A percentile compares a stretch with the other conserved stretches of the same genome.
These are phyloP conservation scores for Rhinocladiella mackenziei DNA, from an alignment of 2,329 filamentous ascomycete species.

Conservation along the genomic window DNA sequence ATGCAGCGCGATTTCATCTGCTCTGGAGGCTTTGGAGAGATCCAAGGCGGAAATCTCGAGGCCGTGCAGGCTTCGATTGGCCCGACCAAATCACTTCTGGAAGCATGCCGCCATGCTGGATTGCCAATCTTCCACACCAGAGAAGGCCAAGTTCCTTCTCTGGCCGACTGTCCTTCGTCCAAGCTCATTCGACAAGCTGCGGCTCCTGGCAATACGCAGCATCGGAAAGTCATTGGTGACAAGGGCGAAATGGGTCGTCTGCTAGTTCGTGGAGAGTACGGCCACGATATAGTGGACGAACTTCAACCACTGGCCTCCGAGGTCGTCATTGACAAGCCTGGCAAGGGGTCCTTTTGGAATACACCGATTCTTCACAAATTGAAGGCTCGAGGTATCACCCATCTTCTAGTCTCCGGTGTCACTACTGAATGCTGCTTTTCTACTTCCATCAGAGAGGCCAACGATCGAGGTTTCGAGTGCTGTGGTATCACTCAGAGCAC, in stretches of 20 bases:
- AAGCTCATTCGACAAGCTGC: conserved; percentile 49
- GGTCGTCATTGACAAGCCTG: conserved; percentile 55
- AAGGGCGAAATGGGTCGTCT: conserved; percentile 52
- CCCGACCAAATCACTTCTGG: conserved; percentile 42
- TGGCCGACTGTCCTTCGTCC: conserved; percentile 51
- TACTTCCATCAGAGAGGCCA: background rate
- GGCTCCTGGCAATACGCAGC: conserved; percentile 44
- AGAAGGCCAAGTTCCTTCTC: conserved; percentile 49
- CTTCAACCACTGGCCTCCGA: conserved; percentile 50
- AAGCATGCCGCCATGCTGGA: background rate
- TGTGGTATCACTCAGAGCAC: conserved; percentile 50
- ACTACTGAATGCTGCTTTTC: conserved; percentile 29
- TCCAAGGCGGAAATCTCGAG: conserved; percentile 46
- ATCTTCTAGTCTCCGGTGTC: conserved; percentile 55
- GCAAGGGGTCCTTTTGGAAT: conserved; percentile 43
- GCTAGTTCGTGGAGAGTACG: conserved; percentile 52
- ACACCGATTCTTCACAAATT: background rate
- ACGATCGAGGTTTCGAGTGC: conserved; percentile 41
- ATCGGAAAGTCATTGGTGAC: conserved; percentile 50
- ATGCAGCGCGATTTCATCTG: conserved; percentile 53
- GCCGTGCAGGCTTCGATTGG: conserved; percentile 39
- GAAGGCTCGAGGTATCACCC: conserved; percentile 53
- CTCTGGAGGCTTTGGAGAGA: conserved; percentile 49
- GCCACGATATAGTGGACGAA: conserved; percentile 55
- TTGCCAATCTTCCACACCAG: conserved; percentile 46